Percentiles rank a stretch among this genome's conserved stretches.
phyloP scores from a whole-genome alignment of 2,329 filamentous ascomycete species.

The Beauveria bassiana region DNA sequence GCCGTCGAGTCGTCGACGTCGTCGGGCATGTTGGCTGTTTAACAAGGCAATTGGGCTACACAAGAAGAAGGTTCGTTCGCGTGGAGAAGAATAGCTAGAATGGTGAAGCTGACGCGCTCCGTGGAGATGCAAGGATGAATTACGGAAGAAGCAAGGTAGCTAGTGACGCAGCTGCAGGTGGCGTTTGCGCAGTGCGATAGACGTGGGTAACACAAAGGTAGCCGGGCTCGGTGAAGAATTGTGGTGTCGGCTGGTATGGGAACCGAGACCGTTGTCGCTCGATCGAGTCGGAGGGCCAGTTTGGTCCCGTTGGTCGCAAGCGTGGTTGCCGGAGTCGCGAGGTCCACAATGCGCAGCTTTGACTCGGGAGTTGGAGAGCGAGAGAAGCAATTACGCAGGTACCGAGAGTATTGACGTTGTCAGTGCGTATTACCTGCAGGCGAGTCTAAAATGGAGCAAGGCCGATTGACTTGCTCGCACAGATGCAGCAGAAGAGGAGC shows the following conservation, averaged over 20 bases:
- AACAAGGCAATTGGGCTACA: constrained; percentile 2
- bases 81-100: not conserved
- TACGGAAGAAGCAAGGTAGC: not conserved
- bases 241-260: not conserved
- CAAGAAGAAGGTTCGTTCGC: not conserved
- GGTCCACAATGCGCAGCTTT: not conserved
- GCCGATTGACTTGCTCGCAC: not conserved
- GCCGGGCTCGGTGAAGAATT: not conserved
- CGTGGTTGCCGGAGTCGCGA: not conserved
- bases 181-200: not conserved
- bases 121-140: not conserved
- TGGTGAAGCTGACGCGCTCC: not conserved
- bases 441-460: not conserved
- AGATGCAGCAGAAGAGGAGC: not conserved
- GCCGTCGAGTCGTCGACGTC: constrained; percentile 44
- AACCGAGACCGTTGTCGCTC: not conserved
- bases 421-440: not conserved
- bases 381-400: not conserved
- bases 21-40: constrained; percentile 45
- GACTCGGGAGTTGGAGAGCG: not conserved
- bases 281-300: not conserved
- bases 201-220: not conserved
- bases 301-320: not conserved
- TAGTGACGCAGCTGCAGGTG: not conserved
- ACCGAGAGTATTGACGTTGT: not conserved